phyloP scores from a whole-genome alignment of 2,329 filamentous ascomycete species.

The Aureobasidium namibiae region DNA sequence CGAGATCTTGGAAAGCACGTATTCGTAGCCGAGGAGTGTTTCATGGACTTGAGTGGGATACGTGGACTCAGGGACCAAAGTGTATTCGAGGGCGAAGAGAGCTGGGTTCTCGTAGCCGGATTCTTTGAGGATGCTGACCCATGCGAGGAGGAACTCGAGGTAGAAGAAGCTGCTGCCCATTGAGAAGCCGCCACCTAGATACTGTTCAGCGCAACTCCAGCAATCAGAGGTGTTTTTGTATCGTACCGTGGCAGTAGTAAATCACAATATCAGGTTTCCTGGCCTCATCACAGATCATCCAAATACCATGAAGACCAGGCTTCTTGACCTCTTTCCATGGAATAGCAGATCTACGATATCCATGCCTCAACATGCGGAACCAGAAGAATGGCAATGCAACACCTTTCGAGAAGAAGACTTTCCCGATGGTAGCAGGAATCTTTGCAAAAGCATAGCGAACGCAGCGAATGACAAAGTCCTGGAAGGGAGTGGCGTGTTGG shows the following conservation, averaged over 20 bases:
- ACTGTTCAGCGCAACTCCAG: neutral
- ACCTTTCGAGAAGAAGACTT: slow-evolving; percentile 68
- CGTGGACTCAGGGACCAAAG: slow-evolving; percentile 62
- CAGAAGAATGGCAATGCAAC: slow-evolving; percentile 66
- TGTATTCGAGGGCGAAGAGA: slow-evolving; percentile 73
- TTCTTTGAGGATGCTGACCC: slow-evolving; percentile 56
- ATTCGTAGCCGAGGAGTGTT: slow-evolving; percentile 60
- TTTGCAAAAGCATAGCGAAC: slow-evolving; percentile 70
- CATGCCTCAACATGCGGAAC: slow-evolving; percentile 69
- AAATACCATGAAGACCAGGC: slow-evolving; percentile 48
- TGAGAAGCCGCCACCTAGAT: slow-evolving; percentile 65
- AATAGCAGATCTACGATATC: slow-evolving; percentile 53
- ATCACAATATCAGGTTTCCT: slow-evolving; percentile 65
- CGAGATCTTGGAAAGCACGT: slow-evolving; percentile 52
- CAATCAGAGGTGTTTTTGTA: neutral
- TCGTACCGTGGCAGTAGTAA: slow-evolving; percentile 69
- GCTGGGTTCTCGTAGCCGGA: slow-evolving; percentile 66
- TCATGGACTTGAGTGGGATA: slow-evolving; percentile 70
- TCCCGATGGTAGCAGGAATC: slow-evolving; percentile 59
- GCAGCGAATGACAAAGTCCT: slow-evolving; percentile 68
- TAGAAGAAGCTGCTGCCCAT: slow-evolving; percentile 82
- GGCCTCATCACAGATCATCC: slow-evolving; percentile 56
- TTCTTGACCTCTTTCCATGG: slow-evolving; percentile 52
- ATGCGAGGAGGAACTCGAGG: slow-evolving; percentile 70
- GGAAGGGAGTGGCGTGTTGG: slow-evolving; percentile 62